Evolutionary conservation across 495 filamentous ascomycete species (phyloP), one percentile per base, ranked within the genome.

Genomic region (Aspergillus saccharolyticus): DNA sequence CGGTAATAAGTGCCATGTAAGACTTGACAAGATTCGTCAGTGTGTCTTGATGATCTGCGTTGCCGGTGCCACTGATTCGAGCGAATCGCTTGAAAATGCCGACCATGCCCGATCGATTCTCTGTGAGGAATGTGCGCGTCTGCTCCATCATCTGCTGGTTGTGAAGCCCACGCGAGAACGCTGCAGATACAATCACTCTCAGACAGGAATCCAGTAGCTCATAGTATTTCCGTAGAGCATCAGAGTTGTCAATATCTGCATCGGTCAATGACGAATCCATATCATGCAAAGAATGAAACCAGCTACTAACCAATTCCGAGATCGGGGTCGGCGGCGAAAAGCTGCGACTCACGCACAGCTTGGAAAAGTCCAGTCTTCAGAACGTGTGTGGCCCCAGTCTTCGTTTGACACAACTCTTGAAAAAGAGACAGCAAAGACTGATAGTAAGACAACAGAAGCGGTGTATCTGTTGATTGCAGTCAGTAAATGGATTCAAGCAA

Each of bases 261-360:
- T 7, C 22, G 21, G 59, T 74, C 56, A 73, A 66, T 5, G 12
- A 53, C 18, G 3, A 28, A 19, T 44, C 6, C 20, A 8, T 16
- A 42, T n/a, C n/a, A n/a, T n/a, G 42, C 16, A 19, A 0, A 17
- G 9, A 12, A 21, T 30, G 8, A 1, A 55, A 56, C 43, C 66
- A 51, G 45, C 49, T 43, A 75, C 83, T 65, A 60, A 89, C 86
- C 85, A 59, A 92, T 80, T 22, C 91, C 90, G 56, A 97, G 83
- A 70, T 99, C 94, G 5, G 95, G 93, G 70, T 99, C 94, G 20
- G 86, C 85, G n/a, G 85, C 81, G 68, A 97, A 97, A 14, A 96
- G 76, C 10, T 83, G 79, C 3, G 91, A 94, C 21, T 87, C 81
- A 19, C 86, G 86, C 21, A 96, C 78, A 0, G 89, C 80, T 53